Evolutionary conservation across 179 eudicot genomes (phyloP), one percentile per base, ranked within the genome.

Genomic region (Patellifolia procumbens): DNA sequence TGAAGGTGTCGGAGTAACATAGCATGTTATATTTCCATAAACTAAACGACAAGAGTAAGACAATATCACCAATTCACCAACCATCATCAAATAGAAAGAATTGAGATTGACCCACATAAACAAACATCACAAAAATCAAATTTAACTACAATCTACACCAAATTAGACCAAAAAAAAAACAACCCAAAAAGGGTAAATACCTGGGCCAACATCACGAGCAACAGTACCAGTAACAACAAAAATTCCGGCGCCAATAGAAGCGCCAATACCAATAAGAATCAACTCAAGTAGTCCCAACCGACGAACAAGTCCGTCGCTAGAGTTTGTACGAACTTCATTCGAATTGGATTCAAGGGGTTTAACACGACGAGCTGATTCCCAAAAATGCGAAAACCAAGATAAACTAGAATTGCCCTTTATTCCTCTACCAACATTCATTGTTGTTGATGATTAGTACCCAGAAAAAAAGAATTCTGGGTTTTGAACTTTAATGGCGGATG

Each of bases 171-270:
- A 72, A 46, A 45, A 26, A 43, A 16, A 8, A 43, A 51, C 32
- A 72, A 20, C 26, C 17, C 19, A 26, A 13, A 10, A 26, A 35
- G 26, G 5, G 42, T 72, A 48, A n/a, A 74, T 35, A 94, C 98
- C 98, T 20, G 98, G 98, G 6, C 98, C 98, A 32, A 84, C 91
- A 79, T 94, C 98, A 68, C 80, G 91, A 42, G 98, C 98, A 42
- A 94, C 97, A 59, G 98, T 91, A 39, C 98, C 98, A 46, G 98
- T 94, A 64, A 94, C 96, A 63, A 94, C 98, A 59, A 94, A 94
- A 64, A 94, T 91, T 11, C 98, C 98, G 48, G 98, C 96, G 17
- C 98, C 98, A 37, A 94, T 94, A 12, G 98, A 94, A 31, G 98
- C 98, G 17, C 98, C 98, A 42, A 94, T 78, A 34, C 98, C 98